These are phyloP conservation scores for Pholiota adiposa DNA, from an alignment of 1,284 basidiomycete species.

Conservation along the genomic window DNA sequence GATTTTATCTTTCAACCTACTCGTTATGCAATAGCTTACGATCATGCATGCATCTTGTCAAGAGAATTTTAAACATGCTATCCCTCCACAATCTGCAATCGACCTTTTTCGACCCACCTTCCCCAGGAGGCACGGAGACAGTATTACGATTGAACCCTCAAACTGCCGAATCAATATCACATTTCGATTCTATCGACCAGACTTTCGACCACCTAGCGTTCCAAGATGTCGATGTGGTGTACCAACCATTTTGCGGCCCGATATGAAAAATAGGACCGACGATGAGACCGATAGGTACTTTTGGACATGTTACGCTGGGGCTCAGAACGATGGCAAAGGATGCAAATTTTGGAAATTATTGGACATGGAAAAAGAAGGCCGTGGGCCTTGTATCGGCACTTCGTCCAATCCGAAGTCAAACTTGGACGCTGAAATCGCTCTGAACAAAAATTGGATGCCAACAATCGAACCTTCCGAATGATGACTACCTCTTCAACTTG, in stretches of 20 bases:
- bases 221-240: slow-evolving; percentile 82
- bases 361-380: slow-evolving; percentile 75
- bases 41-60: slow-evolving; percentile 94
- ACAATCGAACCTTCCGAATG: not conserved
- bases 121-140: slow-evolving; percentile 41
- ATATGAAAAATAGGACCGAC: slow-evolving; percentile 71
- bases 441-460: not conserved
- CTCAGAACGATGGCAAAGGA: slow-evolving; percentile 83
- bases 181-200: slow-evolving; percentile 86
- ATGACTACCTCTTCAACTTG: not conserved
- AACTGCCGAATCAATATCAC: slow-evolving; percentile 89
- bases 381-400: slow-evolving; percentile 49
- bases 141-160: slow-evolving; percentile 45
- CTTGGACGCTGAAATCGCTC: not conserved
- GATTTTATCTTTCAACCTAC: slow-evolving; percentile 3
- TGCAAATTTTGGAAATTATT: slow-evolving; percentile 84
- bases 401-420: not conserved
- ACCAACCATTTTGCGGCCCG: slow-evolving; percentile 77
- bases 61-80: slow-evolving; percentile 85
- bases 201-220: slow-evolving; percentile 74
- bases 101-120: slow-evolving; percentile 76
- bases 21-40: slow-evolving; percentile 55
- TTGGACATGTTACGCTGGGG: slow-evolving; percentile 87
- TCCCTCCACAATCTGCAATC: slow-evolving; percentile 77
- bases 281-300: slow-evolving; percentile 68